Conservation (phyloP, 805 yeast genomes). For the Kodamaea hsintzibuensis region DNA sequence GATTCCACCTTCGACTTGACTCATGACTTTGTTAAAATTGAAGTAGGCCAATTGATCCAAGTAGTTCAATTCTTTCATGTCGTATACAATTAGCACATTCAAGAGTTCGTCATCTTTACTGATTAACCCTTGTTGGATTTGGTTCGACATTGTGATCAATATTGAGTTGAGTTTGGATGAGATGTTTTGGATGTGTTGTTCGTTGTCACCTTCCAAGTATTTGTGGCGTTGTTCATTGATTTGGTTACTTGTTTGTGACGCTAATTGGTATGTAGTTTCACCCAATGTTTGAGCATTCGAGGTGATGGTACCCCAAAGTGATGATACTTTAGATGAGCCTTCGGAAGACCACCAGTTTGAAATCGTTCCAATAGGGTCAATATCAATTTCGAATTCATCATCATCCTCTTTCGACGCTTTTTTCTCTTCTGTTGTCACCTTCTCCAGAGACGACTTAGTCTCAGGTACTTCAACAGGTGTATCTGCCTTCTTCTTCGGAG, state of each 20-base stretch:
- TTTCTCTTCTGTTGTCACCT: neutral
- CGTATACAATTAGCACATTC: constrained; percentile 57
- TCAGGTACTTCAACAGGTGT: neutral
- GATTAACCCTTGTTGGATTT: constrained; percentile 52
- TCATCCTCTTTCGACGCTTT: neutral
- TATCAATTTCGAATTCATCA: constrained; percentile 1
- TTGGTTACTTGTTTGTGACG: constrained; percentile 45
- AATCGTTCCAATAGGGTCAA: constrained; percentile 24
- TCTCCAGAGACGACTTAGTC: neutral
- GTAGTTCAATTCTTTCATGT: constrained; percentile 52
- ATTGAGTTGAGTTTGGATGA: constrained; percentile 33
- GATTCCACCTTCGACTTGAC: constrained; percentile 78
- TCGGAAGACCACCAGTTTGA: constrained; percentile 75
- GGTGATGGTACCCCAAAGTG: constrained; percentile 69
- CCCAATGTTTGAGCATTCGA: constrained; percentile 49
- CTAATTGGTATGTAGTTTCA: constrained; percentile 52
- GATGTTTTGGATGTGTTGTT: constrained; percentile 29
- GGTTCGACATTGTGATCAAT: constrained; percentile 40
- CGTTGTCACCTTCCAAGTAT: constrained; percentile 26
- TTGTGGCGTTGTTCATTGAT: constrained; percentile 41
- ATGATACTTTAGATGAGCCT: constrained; percentile 65
- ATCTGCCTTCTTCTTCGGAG: constrained; percentile 28
- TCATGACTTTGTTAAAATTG: constrained; percentile 63
- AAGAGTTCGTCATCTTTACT: constrained; percentile 52
- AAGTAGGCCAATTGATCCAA: constrained; percentile 49